A percentile compares a stretch with the other conserved stretches of the same genome.
Conservation (phyloP, 495 filamentous ascomycete genomes). For the Podospora pseudoanserina region DNA sequence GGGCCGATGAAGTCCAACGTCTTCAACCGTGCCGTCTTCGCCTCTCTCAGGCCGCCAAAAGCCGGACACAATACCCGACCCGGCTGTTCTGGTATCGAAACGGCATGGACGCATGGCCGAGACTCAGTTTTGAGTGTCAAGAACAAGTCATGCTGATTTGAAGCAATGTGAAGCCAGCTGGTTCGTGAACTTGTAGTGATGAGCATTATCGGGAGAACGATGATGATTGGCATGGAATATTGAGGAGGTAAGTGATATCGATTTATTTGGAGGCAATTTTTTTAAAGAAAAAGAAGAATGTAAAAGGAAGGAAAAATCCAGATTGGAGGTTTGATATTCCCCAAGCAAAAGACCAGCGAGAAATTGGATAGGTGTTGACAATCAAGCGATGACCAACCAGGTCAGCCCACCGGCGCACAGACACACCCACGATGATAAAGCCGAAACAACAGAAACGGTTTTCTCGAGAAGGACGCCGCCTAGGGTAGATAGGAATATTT, state of each 20-base stretch:
- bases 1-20: slow-evolving; percentile 20
- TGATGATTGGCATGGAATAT: no score
- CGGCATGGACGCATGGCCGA: not conserved
- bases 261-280: no score
- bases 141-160: not conserved
- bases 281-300: no score
- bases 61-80: slow-evolving; percentile 32
- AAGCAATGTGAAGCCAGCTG: not conserved
- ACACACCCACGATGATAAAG: not conserved
- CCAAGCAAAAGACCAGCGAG: not conserved
- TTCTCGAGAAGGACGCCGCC: not conserved
- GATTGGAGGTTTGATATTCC: not conserved
- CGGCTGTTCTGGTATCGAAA: slow-evolving; percentile 29
- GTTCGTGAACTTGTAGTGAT: not conserved
- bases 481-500: no score
- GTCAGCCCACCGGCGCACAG: slow-evolving; percentile 18
- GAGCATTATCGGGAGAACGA: not conserved
- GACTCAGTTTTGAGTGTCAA: not conserved
- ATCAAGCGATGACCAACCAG: slow-evolving; percentile 12
- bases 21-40: slow-evolving; percentile 31
- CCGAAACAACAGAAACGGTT: not conserved
- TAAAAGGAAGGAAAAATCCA: not conserved
- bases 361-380: not conserved
- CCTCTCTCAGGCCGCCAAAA: slow-evolving; percentile 25
- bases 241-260: no score